Base-by-base conservation (phyloP, 192 early-diverging fungal species). In the Coemansia sp. region DNA sequence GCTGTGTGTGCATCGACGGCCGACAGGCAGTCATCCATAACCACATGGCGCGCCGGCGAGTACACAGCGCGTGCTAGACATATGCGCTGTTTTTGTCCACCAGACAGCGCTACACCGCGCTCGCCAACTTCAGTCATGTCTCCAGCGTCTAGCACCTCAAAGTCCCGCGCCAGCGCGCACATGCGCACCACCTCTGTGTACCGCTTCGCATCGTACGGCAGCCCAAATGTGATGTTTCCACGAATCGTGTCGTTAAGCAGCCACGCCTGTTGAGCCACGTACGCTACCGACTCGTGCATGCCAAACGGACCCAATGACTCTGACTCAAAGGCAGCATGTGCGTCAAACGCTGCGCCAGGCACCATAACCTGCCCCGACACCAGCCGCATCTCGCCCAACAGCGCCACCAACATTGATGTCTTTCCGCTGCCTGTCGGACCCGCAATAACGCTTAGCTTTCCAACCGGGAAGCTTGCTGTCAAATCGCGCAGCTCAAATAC, bases 1-100 rank as follows among this genome's bases (percentile, higher is more conserved):
- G 92, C 95, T 2, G 96, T 98, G 57, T 95, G 96, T 6, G 94
- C 88, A 68, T 99, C 97, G 5, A 98, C 96, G 22, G 97, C 97
- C n/a, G 91, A 93, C 50, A 97, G 79, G 61, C 90, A 92, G 73
- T 95, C 95, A 68, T 97, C 95, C 61, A 94, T 71, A 18, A 95
- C 50, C n/a, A 95, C 61, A 29, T 88, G 79, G n/a, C 74, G 77
- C 18, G 88, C 84, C 19, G 83, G 71, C 43, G 83, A 85, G 74
- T 96, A 98, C 3, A 95, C 74, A 16, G 94, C 93, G 64, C 95
- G 86, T 26, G 94, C 94, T 57, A 97, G 84, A 6, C 90, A 69
- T 14, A 98, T 85, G 43, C 94, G 82, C 59, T 90, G 89, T 75
- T 93, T 94, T 71, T 96, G 94, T 12, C 94, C 94, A 35, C 94